Evolutionary conservation across 139 green algal genomes (phyloP).

Genomic region (Zygnema circumcarinatum): DNA sequence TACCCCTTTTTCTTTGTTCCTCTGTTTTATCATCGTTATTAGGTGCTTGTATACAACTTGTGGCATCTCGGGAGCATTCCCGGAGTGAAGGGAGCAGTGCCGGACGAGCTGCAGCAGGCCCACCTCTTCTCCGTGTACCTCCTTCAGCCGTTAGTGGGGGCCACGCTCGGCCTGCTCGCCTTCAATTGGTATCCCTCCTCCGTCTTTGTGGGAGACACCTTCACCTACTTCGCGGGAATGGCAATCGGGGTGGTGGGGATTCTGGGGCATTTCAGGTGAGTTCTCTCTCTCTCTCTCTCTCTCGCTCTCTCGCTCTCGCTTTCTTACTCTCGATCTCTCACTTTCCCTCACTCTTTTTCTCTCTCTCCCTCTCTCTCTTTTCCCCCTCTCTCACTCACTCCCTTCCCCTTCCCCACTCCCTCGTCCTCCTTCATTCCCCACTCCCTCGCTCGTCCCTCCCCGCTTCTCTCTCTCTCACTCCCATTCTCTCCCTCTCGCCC

Average conservation of each 20-base stretch:
- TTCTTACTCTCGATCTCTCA: background rate
- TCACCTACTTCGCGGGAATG: constrained; percentile 99
- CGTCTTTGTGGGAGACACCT: constrained; percentile 80
- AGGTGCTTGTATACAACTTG: constrained; percentile 55
- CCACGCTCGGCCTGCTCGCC: constrained; percentile 82
- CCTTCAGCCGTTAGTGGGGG: constrained; percentile 84
- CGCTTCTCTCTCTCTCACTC: background rate
- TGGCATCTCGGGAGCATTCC: constrained; percentile 22
- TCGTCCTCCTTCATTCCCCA: background rate
- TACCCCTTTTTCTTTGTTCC: background rate
- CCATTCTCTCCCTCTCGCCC: background rate
- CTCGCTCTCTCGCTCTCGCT: background rate
- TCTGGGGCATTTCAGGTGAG: constrained; percentile 89
- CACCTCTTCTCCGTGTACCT: constrained; percentile 95
- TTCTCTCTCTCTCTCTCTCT: constrained; percentile 33
- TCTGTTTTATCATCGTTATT: background rate
- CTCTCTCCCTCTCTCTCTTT: background rate
- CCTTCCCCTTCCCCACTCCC: no score
- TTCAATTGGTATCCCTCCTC: constrained; percentile 64
- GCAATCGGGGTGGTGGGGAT: constrained; percentile 95
- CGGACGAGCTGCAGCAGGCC: constrained; percentile 69
- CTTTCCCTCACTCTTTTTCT: constrained; percentile 11
- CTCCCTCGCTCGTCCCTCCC: background rate
- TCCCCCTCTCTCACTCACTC: background rate
- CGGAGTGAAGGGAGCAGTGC: background rate